Conservation (phyloP, 352 stramenopile species). For the Ophiocytium majus region DNA sequence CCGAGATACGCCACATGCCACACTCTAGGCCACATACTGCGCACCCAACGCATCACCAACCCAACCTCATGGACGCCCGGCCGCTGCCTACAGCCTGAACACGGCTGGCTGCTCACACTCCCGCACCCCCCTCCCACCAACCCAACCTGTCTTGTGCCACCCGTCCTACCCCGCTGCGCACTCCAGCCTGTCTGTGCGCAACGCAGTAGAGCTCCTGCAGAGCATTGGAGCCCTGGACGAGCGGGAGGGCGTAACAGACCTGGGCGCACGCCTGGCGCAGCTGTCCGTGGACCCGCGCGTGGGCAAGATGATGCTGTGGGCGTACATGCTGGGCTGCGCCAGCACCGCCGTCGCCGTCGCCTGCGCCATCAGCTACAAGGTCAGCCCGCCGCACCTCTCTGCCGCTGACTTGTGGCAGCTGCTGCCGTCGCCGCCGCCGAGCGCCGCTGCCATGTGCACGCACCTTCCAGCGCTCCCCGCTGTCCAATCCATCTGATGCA, state of each 20-base stretch:
- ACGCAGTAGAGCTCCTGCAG: constrained; percentile 78
- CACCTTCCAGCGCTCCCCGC: too few species aligned
- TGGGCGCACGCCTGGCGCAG: constrained; percentile 83
- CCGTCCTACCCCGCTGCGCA: constrained; percentile 66
- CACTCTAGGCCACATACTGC: too few species aligned
- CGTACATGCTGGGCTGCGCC: constrained; percentile 84
- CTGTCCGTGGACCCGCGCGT: constrained; percentile 90
- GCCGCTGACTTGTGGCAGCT: too few species aligned
- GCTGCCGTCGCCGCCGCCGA: too few species aligned
- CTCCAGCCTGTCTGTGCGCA: constrained; percentile 66
- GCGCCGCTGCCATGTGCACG: too few species aligned
- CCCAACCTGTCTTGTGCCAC: not conserved
- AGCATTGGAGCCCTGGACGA: constrained; percentile 77
- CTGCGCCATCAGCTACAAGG: constrained; percentile 53
- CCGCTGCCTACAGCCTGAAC: too few species aligned
- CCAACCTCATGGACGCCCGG: too few species aligned
- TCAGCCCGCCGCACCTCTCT: too few species aligned
- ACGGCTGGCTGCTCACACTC: not conserved
- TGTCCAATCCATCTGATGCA: too few species aligned
- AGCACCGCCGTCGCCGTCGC: constrained; percentile 68
- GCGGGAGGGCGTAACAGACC: constrained; percentile 74
- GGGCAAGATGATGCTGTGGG: constrained; percentile 93
- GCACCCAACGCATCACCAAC: too few species aligned
- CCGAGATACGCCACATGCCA: too few species aligned
- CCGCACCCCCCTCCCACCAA: not conserved